Evolutionary conservation across 352 stramenopile species (phyloP).

Genomic region (Thalassiosira mediterranea): DNA sequence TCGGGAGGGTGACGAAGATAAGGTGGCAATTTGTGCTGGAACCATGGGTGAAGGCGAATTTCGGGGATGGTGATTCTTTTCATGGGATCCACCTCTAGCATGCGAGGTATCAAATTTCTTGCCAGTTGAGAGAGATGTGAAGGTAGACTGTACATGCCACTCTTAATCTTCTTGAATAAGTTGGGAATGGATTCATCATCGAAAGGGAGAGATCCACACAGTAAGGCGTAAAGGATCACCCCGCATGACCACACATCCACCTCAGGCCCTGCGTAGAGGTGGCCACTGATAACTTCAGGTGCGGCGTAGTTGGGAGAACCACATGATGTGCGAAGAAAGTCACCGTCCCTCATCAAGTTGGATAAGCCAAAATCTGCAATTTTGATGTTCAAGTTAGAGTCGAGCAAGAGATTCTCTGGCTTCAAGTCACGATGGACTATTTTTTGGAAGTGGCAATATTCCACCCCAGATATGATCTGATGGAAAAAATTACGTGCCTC

Average conservation of each 20-base stretch:
- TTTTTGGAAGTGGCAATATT: constrained; percentile 99
- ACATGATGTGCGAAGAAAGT: constrained; percentile 97
- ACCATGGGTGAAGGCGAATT: constrained; percentile 98
- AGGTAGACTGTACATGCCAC: constrained; percentile 97
- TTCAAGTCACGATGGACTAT: constrained; percentile 99
- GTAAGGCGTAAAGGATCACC: constrained; percentile 98
- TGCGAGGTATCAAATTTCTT: constrained; percentile 95
- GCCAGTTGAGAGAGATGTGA: constrained; percentile 95
- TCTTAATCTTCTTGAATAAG: constrained; percentile 99
- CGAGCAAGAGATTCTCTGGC: constrained; percentile 96
- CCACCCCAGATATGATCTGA: constrained; percentile 96
- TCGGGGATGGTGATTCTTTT: constrained; percentile 98
- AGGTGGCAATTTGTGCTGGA: constrained; percentile 95
- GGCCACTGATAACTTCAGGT: constrained; percentile 98
- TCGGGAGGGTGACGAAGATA: constrained; percentile 96
- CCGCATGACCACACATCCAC: constrained; percentile 99
- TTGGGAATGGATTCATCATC: constrained; percentile 98
- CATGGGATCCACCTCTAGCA: constrained; percentile 99
- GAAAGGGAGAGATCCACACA: constrained; percentile 98
- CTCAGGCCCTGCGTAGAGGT: constrained; percentile 97
- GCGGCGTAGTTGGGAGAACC: constrained; percentile 99
- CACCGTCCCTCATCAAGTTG: constrained; percentile 98
- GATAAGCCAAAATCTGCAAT: constrained; percentile 99
- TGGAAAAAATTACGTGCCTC: constrained; percentile 99
- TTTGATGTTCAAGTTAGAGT: constrained; percentile 99